Percentiles rank a stretch among this genome's conserved stretches.
Evolutionary conservation across 225 moss, liverwort and hornwort species (phyloP).

Genomic region (Pleurozium schreberi): DNA sequence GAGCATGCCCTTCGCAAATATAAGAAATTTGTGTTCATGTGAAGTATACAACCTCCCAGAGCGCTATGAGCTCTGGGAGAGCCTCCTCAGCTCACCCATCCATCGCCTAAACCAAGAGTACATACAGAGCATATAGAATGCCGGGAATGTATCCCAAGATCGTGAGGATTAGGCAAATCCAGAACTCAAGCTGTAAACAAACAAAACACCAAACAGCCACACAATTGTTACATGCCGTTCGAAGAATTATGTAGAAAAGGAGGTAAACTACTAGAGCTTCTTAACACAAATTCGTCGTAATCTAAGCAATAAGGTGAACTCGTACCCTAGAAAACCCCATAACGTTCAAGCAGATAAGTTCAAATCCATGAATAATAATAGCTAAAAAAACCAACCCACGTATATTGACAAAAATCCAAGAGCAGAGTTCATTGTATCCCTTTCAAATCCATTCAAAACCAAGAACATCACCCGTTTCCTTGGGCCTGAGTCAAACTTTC

Average conservation of each 20-base stretch:
- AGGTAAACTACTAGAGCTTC: too few relatives aligned
- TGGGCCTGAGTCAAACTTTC: background rate
- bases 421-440: background rate
- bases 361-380: background rate
- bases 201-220: background rate
- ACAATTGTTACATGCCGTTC: background rate
- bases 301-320: background rate
- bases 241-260: background rate
- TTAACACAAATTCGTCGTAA: background rate
- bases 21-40: background rate
- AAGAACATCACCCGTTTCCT: background rate
- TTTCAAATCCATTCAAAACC: too few relatives aligned
- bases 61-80: background rate
- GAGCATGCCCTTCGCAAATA: background rate
- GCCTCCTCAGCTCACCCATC: background rate
- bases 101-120: constrained; percentile 10
- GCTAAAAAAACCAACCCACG: too few relatives aligned
- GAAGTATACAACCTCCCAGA: background rate
- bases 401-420: background rate
- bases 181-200: constrained; percentile 27
- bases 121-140: constrained; percentile 37
- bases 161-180: constrained; percentile 35
- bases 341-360: background rate
- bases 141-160: constrained; percentile 49
- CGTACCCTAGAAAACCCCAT: background rate